Evolutionary conservation across 2,329 filamentous ascomycete genomes (phyloP).

Genomic region (Fusarium chuoi): DNA sequence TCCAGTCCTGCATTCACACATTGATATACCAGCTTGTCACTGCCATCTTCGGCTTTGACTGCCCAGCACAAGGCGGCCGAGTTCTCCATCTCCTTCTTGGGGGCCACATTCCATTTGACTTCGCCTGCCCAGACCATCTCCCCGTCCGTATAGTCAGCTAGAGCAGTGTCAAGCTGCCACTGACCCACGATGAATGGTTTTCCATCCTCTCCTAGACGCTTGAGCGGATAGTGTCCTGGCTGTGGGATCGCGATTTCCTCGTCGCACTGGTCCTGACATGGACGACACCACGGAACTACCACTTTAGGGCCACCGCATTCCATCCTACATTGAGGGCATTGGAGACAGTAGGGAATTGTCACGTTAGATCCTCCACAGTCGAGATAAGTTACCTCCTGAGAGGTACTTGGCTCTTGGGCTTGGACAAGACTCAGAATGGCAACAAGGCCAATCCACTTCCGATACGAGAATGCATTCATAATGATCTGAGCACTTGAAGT

Average conservation of each 20-base stretch:
- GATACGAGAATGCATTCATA: not conserved
- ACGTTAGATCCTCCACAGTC: not conserved
- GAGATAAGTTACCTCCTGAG: not conserved
- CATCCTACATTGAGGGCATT: not conserved
- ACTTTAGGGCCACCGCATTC: not conserved
- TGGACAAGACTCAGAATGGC: not conserved
- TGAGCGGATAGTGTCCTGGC: not conserved
- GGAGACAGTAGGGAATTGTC: not conserved
- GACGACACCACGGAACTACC: not conserved
- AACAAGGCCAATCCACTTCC: not conserved
- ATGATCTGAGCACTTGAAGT: not conserved
- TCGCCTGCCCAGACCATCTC: not conserved
- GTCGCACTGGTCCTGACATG: not conserved
- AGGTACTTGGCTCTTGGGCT: not conserved
- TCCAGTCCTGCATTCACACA: not conserved
- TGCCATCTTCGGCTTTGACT: not conserved
- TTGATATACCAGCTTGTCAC: not conserved
- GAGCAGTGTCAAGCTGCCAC: not conserved
- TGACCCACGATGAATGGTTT: not conserved
- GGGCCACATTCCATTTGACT: not conserved
- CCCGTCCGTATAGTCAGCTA: accelerated
- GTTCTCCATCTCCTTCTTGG: not conserved
- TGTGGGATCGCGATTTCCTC: too few relatives aligned
- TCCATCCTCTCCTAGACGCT: not conserved
- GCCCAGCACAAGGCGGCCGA: not conserved